These are phyloP conservation scores for Boletus fagicola DNA, from an alignment of 768 basidiomycete genomes.

Conservation along the genomic window DNA sequence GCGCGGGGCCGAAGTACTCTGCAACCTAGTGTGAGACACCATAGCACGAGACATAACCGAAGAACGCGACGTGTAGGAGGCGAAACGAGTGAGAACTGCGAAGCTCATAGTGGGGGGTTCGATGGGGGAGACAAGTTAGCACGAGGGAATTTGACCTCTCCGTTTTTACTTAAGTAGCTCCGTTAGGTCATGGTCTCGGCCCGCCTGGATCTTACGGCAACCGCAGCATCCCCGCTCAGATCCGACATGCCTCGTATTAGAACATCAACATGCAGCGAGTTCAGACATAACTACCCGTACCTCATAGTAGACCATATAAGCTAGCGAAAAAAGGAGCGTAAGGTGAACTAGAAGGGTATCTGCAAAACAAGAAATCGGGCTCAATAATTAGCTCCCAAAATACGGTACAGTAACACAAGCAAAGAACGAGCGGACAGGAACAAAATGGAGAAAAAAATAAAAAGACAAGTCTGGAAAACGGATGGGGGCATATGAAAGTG, in stretches of 20 bases:
- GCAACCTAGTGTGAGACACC: conserved; percentile 17
- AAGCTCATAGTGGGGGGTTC: conserved; percentile 28
- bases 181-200: conserved; percentile 5
- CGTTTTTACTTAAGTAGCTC: conserved; percentile 22
- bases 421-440: conserved; percentile 17
- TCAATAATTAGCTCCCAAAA: conserved; percentile 28
- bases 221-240: conserved; percentile 9
- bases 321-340: conserved; percentile 26
- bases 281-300: conserved; percentile 26
- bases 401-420: conserved; percentile 31
- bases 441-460: conserved; percentile 4
- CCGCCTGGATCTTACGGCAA: conserved; percentile 5
- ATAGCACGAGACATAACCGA: conserved; percentile 10
- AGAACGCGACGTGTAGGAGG: conserved; percentile 12
- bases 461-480: conserved; percentile 5
- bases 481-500: conserved; percentile 2
- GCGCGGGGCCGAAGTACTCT: conserved; percentile 28
- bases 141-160: conserved; percentile 15
- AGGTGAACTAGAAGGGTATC: conserved; percentile 28
- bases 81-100: conserved; percentile 28
- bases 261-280: conserved; percentile 20
- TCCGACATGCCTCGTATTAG: conserved; percentile 27
- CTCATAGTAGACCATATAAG: conserved; percentile 36
- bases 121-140: conserved; percentile 15
- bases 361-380: conserved; percentile 27